These are phyloP conservation scores for Malassezia yamatoensis DNA, from an alignment of 1,284 basidiomycete genomes.

Conservation along the genomic window DNA sequence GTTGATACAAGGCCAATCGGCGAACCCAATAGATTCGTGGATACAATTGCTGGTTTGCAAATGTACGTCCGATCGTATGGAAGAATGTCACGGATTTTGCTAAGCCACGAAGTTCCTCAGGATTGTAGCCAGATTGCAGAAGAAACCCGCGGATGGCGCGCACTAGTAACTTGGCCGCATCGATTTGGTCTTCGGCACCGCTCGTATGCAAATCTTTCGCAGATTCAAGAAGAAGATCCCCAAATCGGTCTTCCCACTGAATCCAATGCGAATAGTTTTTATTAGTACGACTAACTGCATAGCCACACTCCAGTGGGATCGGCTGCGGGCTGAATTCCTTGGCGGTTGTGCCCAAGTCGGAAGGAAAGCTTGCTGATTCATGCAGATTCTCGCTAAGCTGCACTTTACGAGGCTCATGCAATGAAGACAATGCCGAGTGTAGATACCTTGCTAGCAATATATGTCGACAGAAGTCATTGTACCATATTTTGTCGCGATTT, in stretches of 20 bases:
- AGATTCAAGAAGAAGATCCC: constrained; percentile 62
- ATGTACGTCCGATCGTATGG: constrained; percentile 52
- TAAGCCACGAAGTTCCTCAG: constrained; percentile 43
- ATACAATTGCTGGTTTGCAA: constrained; percentile 63
- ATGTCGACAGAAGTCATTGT: constrained; percentile 87
- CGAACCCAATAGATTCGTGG: constrained; percentile 67
- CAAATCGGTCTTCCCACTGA: constrained; percentile 60
- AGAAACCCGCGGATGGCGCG: constrained; percentile 38
- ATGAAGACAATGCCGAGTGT: constrained; percentile 63
- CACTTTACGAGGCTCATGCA: constrained; percentile 43
- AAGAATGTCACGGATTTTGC: constrained; percentile 30
- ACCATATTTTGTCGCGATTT: constrained; percentile 52
- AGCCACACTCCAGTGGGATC: constrained; percentile 54
- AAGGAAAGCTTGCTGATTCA: constrained; percentile 51
- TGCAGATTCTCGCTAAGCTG: constrained; percentile 51
- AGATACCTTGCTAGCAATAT: constrained; percentile 55
- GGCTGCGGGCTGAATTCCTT: constrained; percentile 57
- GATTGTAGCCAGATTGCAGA: constrained; percentile 40
- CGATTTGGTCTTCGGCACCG: constrained; percentile 77
- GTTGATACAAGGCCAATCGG: constrained; percentile 61
- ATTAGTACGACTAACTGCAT: constrained; percentile 59
- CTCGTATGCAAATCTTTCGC: constrained; percentile 53
- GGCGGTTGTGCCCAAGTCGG: constrained; percentile 57
- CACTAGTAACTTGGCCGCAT: constrained; percentile 60
- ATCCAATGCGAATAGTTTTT: constrained; percentile 61